Percentiles rank a stretch among this genome's conserved stretches.
phyloP scores from a whole-genome alignment of 2,329 filamentous ascomycete genomes.

The Sporothrix humicola region DNA sequence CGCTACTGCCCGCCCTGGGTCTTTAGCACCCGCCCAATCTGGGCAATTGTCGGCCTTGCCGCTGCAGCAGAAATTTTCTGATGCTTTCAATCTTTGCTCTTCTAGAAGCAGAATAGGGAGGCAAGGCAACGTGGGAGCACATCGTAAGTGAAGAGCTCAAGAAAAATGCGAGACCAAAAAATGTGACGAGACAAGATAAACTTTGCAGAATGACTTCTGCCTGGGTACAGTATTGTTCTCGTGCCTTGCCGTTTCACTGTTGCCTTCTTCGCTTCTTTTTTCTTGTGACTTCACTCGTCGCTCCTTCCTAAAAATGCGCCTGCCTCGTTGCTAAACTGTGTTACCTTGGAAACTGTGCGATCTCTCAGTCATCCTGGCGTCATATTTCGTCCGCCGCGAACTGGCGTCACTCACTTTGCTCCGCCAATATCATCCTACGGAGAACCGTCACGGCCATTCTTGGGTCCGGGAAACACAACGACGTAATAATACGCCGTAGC shows the following conservation, averaged over 20 bases:
- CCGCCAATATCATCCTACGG: no score
- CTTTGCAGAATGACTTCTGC: constrained; percentile 4
- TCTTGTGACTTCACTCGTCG: background rate
- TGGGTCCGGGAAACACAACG: constrained; percentile 3
- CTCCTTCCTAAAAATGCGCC: constrained; percentile 20
- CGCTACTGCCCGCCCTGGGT: constrained; percentile 19
- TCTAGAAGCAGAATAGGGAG: constrained; percentile 10
- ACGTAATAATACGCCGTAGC: constrained; percentile 14
- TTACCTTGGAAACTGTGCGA: background rate
- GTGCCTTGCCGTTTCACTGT: background rate
- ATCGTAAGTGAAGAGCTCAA: background rate
- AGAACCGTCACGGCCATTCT: background rate
- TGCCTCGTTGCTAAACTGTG: background rate
- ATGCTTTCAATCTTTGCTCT: background rate
- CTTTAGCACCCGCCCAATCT: constrained; percentile 22
- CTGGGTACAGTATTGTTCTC: background rate
- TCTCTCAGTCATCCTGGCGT: background rate
- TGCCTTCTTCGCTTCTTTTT: constrained; percentile 10
- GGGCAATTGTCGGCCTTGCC: constrained; percentile 28
- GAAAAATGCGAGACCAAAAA: background rate
- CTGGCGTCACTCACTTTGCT: background rate
- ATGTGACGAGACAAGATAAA: background rate
- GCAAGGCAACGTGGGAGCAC: background rate
- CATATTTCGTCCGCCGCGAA: constrained; percentile 1
- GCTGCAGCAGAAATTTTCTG: constrained; percentile 31